phyloP scores from a whole-genome alignment of 768 basidiomycete genomes.

The Gyrodon lividus region DNA sequence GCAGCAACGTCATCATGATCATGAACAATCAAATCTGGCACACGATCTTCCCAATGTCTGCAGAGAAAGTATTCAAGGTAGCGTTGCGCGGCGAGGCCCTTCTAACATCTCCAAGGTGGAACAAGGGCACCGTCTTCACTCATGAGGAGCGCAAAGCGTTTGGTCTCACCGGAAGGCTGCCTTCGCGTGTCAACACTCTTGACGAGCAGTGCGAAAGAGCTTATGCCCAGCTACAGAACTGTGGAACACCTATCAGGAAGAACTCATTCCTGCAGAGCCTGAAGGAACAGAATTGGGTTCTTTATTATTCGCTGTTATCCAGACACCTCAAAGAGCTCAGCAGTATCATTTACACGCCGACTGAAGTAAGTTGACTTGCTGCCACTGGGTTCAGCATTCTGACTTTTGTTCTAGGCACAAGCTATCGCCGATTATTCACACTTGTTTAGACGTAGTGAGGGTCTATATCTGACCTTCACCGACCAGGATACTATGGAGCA shows the following conservation, averaged over 20 bases:
- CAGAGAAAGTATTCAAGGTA: conserved; percentile 33
- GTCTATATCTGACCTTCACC: conserved; percentile 66
- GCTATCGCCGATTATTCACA: conserved; percentile 85
- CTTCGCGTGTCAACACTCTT: conserved; percentile 56
- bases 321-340: conserved; percentile 57
- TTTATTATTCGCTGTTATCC: conserved; percentile 70
- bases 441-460: conserved; percentile 76
- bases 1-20: no score
- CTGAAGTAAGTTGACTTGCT: conserved; percentile 48
- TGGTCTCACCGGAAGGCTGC: conserved; percentile 54
- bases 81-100: conserved; percentile 62
- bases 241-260: conserved; percentile 48
- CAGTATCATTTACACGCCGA: conserved; percentile 80
- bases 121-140: conserved; percentile 82
- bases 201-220: conserved; percentile 78
- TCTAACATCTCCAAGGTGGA: conserved; percentile 64
- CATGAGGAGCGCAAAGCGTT: conserved; percentile 65
- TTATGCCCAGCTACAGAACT: conserved; percentile 54
- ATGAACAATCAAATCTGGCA: no score
- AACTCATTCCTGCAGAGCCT: conserved; percentile 76
- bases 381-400: neutral
- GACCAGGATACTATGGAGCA: conserved; percentile 70
- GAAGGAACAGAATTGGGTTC: conserved; percentile 78
- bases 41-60: conserved; percentile 8
- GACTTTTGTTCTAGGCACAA: conserved; percentile 50